Evolutionary conservation across 192 early-diverging fungal genomes (phyloP).

Genomic region (Mortierella hygrophila): DNA sequence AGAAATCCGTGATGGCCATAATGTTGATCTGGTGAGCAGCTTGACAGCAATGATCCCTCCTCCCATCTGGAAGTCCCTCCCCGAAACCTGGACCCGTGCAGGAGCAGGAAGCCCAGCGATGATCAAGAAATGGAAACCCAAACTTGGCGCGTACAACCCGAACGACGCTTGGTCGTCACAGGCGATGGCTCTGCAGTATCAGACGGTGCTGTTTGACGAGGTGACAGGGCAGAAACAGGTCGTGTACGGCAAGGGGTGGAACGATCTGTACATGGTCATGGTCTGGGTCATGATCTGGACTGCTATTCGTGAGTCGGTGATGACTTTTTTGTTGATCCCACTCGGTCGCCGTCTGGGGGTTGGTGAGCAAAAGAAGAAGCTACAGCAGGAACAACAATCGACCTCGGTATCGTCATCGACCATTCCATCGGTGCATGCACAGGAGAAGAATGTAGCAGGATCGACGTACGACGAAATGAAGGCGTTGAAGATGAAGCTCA

Average conservation of each 20-base stretch:
- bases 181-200: constrained; percentile 46
- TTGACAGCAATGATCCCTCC: constrained; percentile 45
- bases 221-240: constrained; percentile 29
- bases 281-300: constrained; percentile 78
- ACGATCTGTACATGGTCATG: constrained; percentile 73
- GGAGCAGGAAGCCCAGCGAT: constrained; percentile 23
- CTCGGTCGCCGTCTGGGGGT: constrained; percentile 40
- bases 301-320: constrained; percentile 66
- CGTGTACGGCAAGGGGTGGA: constrained; percentile 66
- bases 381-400: neutral
- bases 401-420: constrained; percentile 6
- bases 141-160: constrained; percentile 18
- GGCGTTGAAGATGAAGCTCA: constrained; percentile 2
- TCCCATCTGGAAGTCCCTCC: constrained; percentile 31
- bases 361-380: constrained; percentile 22
- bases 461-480: neutral
- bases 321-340: constrained; percentile 66
- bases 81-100: constrained; percentile 24
- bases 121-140: constrained; percentile 18
- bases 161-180: constrained; percentile 38
- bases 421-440: constrained; percentile 63
- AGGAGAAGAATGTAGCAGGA: neutral
- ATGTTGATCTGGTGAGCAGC: constrained; percentile 30
- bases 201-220: constrained; percentile 7
- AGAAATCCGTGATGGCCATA: constrained; percentile 22